Conservation (phyloP, 2,329 filamentous ascomycete species). For the Hypoxylon sp. region DNA sequence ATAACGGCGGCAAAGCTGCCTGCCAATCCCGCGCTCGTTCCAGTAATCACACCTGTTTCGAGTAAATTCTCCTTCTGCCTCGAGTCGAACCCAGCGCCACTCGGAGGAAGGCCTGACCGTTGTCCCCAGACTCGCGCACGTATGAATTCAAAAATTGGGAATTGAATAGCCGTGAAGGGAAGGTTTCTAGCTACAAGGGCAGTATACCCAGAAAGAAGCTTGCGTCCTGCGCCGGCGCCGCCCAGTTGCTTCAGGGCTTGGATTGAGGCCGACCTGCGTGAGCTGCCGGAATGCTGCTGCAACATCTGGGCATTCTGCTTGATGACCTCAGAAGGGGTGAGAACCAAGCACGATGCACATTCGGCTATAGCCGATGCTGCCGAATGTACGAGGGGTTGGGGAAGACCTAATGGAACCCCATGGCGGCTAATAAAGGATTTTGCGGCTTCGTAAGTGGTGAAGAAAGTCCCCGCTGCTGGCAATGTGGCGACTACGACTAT, state of each 20-base stretch:
- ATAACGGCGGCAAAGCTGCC: conserved; percentile 82
- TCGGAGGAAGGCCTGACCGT: conserved; percentile 17
- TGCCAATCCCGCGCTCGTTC: conserved; percentile 78
- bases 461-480: conserved; percentile 88
- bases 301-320: conserved; percentile 96
- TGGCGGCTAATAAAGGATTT: conserved; percentile 73
- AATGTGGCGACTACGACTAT: conserved; percentile 88
- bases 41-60: conserved; percentile 80
- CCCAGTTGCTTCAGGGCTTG: conserved; percentile 64
- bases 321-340: conserved; percentile 90
- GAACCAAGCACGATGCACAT: conserved; percentile 85
- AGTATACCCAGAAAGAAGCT: conserved; percentile 79
- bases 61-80: conserved; percentile 59
- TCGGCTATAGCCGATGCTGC: conserved; percentile 83
- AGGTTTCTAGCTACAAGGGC: conserved; percentile 86
- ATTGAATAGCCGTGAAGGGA: conserved; percentile 89
- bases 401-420: conserved; percentile 66
- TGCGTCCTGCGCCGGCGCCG: conserved; percentile 70
- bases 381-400: conserved; percentile 79
- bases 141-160: conserved; percentile 84
- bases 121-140: conserved; percentile 73
- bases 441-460: conserved; percentile 87
- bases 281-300: conserved; percentile 50
- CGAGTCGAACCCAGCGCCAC: conserved; percentile 52
- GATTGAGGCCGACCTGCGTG: conserved; percentile 60